Conservation (phyloP, 768 basidiomycete genomes). For the Leccinum longicurvipes region DNA sequence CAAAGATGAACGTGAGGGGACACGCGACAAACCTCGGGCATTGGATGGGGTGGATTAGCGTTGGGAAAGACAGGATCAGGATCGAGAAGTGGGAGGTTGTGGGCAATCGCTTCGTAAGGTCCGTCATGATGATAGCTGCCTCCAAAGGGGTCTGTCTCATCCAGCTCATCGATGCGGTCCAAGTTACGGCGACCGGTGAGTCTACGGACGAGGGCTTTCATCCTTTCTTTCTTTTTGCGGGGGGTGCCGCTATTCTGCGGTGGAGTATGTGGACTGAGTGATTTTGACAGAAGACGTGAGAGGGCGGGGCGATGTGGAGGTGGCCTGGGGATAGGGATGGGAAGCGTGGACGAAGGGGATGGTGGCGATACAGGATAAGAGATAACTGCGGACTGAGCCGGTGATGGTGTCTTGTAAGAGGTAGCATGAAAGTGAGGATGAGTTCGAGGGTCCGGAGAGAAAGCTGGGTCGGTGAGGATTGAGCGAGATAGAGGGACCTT, state of each 20-base stretch:
- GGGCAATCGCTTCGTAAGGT: conserved; percentile 65
- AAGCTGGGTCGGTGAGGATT: conserved; percentile 15
- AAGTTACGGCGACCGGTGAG: conserved; percentile 35
- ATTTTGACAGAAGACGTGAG: not conserved
- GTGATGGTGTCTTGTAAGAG: conserved; percentile 13
- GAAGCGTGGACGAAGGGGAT: not conserved
- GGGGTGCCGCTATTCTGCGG: conserved; percentile 2
- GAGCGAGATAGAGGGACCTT: not conserved
- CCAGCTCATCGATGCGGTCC: conserved; percentile 75
- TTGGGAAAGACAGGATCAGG: conserved; percentile 1
- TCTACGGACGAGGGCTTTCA: conserved; percentile 28
- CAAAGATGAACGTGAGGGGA: conserved; percentile 1
- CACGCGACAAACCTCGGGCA: conserved; percentile 21
- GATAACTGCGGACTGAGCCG: not conserved
- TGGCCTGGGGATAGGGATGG: not conserved
- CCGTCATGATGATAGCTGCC: conserved; percentile 62
- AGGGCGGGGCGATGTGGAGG: not conserved
- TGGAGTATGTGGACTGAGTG: not conserved
- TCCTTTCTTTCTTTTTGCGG: conserved; percentile 17
- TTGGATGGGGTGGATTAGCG: conserved; percentile 2
- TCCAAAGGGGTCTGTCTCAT: conserved; percentile 72
- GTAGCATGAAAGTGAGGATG: conserved; percentile 40
- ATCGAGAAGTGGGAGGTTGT: conserved; percentile 9
- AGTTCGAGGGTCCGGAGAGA: conserved; percentile 52
- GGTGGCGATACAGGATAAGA: not conserved